phyloP scores from a whole-genome alignment of 305 asterid genomes.

The Fraxinus platypoda region DNA sequence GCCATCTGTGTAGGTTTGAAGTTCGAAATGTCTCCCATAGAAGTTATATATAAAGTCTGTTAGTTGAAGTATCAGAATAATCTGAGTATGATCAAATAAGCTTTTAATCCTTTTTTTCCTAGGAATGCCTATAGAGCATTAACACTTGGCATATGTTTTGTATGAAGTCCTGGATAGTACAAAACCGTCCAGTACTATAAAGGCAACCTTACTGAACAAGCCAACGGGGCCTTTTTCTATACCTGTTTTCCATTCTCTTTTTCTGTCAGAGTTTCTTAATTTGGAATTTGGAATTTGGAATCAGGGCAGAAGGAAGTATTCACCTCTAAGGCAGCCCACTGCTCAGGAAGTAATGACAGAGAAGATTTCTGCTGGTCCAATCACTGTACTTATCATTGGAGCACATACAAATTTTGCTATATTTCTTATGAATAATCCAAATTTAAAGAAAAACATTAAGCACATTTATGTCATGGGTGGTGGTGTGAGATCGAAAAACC shows the following conservation, averaged over 20 bases:
- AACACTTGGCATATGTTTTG: not conserved
- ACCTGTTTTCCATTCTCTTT: not conserved
- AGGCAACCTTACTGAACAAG: not conserved
- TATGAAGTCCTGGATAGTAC: not conserved
- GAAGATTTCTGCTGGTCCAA: slow-evolving; percentile 66
- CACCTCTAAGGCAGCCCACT: slow-evolving; percentile 72
- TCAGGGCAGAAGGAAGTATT: slow-evolving; percentile 70
- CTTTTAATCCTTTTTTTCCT: not conserved
- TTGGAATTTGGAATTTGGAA: slow-evolving; percentile 1
- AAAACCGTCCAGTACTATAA: not conserved
- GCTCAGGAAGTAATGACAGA: slow-evolving; percentile 73
- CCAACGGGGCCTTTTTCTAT: not conserved
- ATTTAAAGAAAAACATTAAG: slow-evolving; percentile 62
- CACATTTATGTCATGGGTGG: slow-evolving; percentile 90
- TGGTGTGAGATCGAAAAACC: slow-evolving; percentile 65
- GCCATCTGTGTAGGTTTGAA: not conserved
- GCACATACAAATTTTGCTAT: slow-evolving; percentile 61
- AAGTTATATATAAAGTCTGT: not conserved
- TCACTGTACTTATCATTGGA: slow-evolving; percentile 58
- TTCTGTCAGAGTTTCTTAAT: not conserved
- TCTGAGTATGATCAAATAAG: not conserved
- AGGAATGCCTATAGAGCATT: not conserved
- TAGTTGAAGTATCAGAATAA: not conserved
- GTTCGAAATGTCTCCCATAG: not conserved
- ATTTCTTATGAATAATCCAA: slow-evolving; percentile 69